A percentile compares a stretch with the other conserved stretches of the same genome.
Conservation (phyloP, 441 rosid species). For the Theobroma grandiflorum region DNA sequence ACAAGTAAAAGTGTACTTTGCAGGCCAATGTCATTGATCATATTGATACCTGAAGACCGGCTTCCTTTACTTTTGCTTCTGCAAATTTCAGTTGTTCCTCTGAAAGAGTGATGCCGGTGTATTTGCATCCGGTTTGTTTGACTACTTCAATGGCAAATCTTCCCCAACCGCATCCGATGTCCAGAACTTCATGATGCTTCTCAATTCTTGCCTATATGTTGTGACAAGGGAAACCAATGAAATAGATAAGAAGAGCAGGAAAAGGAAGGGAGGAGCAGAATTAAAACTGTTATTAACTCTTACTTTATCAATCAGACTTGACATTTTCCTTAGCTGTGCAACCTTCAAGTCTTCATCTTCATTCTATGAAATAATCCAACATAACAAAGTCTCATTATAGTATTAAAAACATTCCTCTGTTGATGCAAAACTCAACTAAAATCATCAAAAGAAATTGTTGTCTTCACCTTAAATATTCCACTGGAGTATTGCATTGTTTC, state of each 20-base stretch:
- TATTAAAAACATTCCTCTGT: too few relatives aligned
- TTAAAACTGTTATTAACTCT: background rate
- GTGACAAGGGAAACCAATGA: too few relatives aligned
- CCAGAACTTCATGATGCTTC: constrained; percentile 62
- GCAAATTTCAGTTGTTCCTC: constrained; percentile 71
- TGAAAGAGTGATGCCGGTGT: constrained; percentile 23
- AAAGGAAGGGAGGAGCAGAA: too few relatives aligned
- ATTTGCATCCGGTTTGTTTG: too few relatives aligned
- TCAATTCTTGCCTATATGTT: too few relatives aligned
- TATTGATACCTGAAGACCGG: constrained; percentile 68
- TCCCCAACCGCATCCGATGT: constrained; percentile 21
- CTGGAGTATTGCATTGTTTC: constrained; percentile 89
- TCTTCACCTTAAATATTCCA: constrained; percentile 68
- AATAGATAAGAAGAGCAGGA: too few relatives aligned
- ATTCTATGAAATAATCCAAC: constrained; percentile 36
- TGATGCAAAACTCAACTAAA: too few relatives aligned
- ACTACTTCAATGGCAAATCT: too few relatives aligned
- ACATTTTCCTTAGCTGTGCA: constrained; percentile 76
- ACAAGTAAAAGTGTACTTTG: too few relatives aligned
- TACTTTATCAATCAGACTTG: constrained; percentile 71
- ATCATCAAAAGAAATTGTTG: too few relatives aligned
- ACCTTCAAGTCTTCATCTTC: constrained; percentile 62
- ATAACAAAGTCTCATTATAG: too few relatives aligned
- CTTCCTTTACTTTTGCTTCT: constrained; percentile 68
- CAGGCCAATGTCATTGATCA: too few relatives aligned